Base-by-base conservation (phyloP, 192 early-diverging fungal species). In the Rhizophagus sp. region DNA sequence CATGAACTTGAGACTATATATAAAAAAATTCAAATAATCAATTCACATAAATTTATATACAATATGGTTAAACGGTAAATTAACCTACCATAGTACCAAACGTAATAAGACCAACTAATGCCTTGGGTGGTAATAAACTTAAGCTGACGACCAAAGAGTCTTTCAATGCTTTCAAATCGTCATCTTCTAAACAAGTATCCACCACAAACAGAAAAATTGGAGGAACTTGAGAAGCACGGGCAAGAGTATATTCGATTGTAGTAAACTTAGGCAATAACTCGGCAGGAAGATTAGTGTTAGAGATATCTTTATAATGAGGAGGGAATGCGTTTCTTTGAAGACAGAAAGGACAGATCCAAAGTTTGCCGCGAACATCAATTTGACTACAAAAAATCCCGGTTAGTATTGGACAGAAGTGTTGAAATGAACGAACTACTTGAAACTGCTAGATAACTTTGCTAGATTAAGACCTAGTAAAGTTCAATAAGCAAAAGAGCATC, bases 321-420 rank as follows among this genome's bases (percentile, higher is more conserved):
- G 98, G 97, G 82, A 99, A 95, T 82, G 95, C 95, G 86, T 98
- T 99, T 62, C 98, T 92, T 82, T 96, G 94, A 83, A 98, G 85
- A 82, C 98, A 98, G 85, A 99, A 97, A n/a, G 98, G 96, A 81
- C 98, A 99, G 77, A 97, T 97, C 98, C 98, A 99, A 39, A 98
- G 88, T 85, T 96, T 96, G 13, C 91, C 94, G 49, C 96, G 95
- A 25, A 97, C 92, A 85, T 99, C 98, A 80, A 98, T 95, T 88
- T 98, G 97, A 83, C 95, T 96, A 79, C 34, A 22, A 57, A 49
- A 44, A 65, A 49, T 12, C 22, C 13, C 5, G 4, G 4, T 57
- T 17, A 50, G 1, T 57, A 57, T 5, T 57, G 15, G 17, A 4
- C 50, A 19, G 19, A 44, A 47, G 0, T 3, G 11, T 47, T 47